Conservation (phyloP, 441 rosid genomes). For the Populus trichocarpa region DNA sequence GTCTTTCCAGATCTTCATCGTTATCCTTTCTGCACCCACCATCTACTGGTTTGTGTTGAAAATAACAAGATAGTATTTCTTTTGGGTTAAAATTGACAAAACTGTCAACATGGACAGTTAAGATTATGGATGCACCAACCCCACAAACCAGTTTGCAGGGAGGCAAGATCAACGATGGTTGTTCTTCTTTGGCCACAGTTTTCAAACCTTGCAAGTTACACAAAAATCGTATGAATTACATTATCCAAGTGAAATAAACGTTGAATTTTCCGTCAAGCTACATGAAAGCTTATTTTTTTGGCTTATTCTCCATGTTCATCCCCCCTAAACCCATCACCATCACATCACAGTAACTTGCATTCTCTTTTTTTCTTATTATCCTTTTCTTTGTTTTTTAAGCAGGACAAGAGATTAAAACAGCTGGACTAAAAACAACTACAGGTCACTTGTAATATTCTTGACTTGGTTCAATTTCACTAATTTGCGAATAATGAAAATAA, state of each 20-base stretch:
- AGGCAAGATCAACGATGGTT: not conserved
- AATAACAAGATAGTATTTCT: not conserved
- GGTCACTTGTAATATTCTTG: not conserved
- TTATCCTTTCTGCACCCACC: not conserved
- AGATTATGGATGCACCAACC: not conserved
- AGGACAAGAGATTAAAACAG: too few relatives aligned
- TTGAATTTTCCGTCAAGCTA: not conserved
- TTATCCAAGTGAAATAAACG: not conserved
- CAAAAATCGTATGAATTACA: not conserved
- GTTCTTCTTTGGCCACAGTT: not conserved
- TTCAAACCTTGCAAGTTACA: not conserved
- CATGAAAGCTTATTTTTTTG: not conserved
- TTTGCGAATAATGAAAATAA: not conserved
- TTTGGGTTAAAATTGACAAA: not conserved
- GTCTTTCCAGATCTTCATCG: too few relatives aligned
- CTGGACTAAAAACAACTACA: too few relatives aligned
- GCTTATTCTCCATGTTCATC: slow-evolving; percentile 4
- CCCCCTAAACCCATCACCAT: not conserved
- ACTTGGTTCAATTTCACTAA: not conserved
- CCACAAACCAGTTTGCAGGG: not conserved
- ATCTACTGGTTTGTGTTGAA: not conserved
- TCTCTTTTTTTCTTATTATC: not conserved
- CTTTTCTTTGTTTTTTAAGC: not conserved
- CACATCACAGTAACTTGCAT: not conserved
- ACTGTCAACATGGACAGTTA: not conserved